Evolutionary conservation across 169 alveolate species (phyloP).

Genomic region (Neospora caninum): DNA sequence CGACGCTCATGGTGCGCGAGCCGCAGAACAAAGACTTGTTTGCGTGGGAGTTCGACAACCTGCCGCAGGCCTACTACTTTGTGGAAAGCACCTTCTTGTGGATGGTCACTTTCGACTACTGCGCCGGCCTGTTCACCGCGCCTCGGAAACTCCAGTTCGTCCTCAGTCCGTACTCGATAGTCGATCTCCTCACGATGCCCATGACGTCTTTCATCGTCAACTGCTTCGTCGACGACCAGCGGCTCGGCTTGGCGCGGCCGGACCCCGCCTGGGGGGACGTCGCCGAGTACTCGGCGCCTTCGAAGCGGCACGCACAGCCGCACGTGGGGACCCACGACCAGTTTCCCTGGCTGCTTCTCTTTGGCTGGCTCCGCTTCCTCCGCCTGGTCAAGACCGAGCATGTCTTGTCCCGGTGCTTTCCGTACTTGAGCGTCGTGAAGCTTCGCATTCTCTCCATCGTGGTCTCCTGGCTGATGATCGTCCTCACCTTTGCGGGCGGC

Average conservation of each 20-base stretch:
- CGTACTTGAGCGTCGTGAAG: constrained; percentile 12
- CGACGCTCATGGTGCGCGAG: constrained; percentile 67
- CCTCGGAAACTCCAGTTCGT: constrained; percentile 51
- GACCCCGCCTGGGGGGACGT: background rate
- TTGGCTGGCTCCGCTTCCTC: constrained; percentile 52
- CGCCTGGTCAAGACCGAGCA: constrained; percentile 43
- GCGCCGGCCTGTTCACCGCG: constrained; percentile 68
- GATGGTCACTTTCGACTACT: constrained; percentile 74
- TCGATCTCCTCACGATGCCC: constrained; percentile 48
- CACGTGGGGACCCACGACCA: background rate
- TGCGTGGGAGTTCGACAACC: constrained; percentile 60
- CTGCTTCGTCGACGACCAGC: constrained; percentile 18
- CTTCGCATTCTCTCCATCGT: constrained; percentile 43
- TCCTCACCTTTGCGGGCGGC: constrained; percentile 73
- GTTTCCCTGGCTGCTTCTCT: constrained; percentile 49
- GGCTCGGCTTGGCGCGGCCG: background rate
- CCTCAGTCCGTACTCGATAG: constrained; percentile 41
- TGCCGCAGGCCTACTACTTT: constrained; percentile 67
- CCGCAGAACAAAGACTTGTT: constrained; percentile 45
- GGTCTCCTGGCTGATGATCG: constrained; percentile 66
- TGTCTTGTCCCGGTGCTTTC: constrained; percentile 40
- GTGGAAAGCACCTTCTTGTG: constrained; percentile 71
- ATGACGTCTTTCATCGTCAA: constrained; percentile 13
- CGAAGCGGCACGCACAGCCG: background rate
- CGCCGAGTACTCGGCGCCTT: background rate